Percentiles rank a stretch among this genome's conserved stretches.
phyloP scores from a whole-genome alignment of 305 asterid genomes.

The Solanum hybrid region DNA sequence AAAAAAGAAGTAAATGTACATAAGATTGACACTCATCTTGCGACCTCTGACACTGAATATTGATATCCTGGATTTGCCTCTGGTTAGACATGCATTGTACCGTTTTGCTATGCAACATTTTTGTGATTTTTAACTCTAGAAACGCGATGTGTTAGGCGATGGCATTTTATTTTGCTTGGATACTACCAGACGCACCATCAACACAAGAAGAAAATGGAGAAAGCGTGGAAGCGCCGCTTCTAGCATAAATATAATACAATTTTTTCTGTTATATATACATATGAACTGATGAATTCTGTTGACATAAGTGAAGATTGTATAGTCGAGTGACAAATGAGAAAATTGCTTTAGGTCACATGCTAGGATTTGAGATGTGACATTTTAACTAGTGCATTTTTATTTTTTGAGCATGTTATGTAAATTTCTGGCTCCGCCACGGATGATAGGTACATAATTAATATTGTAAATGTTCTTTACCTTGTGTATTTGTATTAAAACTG shows the following conservation, averaged over 20 bases:
- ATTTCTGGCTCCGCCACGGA: background rate
- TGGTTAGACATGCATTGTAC: background rate
- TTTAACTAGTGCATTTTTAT: background rate
- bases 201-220: background rate
- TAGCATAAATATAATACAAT: background rate
- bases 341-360: background rate
- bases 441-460: background rate
- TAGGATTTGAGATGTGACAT: background rate
- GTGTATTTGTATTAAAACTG: background rate
- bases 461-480: background rate
- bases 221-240: background rate
- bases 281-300: background rate
- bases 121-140: background rate
- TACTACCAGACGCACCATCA: conserved; percentile 34
- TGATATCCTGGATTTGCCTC: background rate
- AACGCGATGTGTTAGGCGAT: conserved; percentile 30
- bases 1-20: background rate
- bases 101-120: background rate
- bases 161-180: conserved; percentile 53
- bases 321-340: background rate
- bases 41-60: background rate
- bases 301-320: background rate
- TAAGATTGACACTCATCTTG: background rate
- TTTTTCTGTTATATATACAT: background rate
- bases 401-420: background rate